Conservation (phyloP, 2,329 filamentous ascomycete genomes). For the Trichoderma harzianum region DNA sequence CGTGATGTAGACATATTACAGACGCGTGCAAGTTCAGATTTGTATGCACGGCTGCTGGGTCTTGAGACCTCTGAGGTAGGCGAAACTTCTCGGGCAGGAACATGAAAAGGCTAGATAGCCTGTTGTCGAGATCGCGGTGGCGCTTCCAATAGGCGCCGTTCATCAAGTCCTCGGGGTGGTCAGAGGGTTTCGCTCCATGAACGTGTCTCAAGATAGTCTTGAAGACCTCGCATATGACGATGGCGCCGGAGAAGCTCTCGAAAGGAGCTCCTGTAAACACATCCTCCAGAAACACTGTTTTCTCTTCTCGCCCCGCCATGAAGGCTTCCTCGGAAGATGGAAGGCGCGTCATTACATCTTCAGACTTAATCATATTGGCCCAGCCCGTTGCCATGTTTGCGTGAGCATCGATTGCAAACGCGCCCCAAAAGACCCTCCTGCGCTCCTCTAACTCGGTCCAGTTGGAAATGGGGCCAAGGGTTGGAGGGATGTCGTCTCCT, state of each 20-base stretch:
- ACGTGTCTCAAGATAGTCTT: slow-evolving; percentile 78
- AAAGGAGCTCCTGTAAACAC: slow-evolving; percentile 61
- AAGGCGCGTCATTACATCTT: slow-evolving; percentile 72
- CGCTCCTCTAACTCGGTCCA: slow-evolving; percentile 78
- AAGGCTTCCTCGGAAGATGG: slow-evolving; percentile 78
- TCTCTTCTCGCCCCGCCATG: slow-evolving; percentile 59
- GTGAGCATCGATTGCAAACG: slow-evolving; percentile 79
- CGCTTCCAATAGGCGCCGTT: slow-evolving; percentile 81
- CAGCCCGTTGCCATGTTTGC: slow-evolving; percentile 87
- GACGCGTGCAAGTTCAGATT: slow-evolving; percentile 89
- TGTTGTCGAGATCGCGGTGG: slow-evolving; percentile 78
- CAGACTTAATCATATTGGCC: slow-evolving; percentile 75
- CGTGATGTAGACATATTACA: slow-evolving; percentile 84
- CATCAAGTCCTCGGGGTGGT: slow-evolving; percentile 69
- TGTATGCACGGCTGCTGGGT: slow-evolving; percentile 73
- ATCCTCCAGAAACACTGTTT: slow-evolving; percentile 60
- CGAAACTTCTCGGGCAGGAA: slow-evolving; percentile 72
- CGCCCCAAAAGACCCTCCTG: slow-evolving; percentile 80
- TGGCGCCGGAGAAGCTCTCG: slow-evolving; percentile 67
- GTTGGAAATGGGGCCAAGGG: slow-evolving; percentile 67
- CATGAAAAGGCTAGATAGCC: slow-evolving; percentile 73
- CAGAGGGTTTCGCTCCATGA: slow-evolving; percentile 66
- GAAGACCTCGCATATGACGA: slow-evolving; percentile 74
- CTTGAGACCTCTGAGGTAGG: slow-evolving; percentile 63
- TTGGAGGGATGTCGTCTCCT: slow-evolving; percentile 66